A percentile compares a stretch with the other conserved stretches of the same genome.
These are phyloP conservation scores for Kodamaea jinghongensis DNA, from an alignment of 805 yeast species.

Conservation along the genomic window DNA sequence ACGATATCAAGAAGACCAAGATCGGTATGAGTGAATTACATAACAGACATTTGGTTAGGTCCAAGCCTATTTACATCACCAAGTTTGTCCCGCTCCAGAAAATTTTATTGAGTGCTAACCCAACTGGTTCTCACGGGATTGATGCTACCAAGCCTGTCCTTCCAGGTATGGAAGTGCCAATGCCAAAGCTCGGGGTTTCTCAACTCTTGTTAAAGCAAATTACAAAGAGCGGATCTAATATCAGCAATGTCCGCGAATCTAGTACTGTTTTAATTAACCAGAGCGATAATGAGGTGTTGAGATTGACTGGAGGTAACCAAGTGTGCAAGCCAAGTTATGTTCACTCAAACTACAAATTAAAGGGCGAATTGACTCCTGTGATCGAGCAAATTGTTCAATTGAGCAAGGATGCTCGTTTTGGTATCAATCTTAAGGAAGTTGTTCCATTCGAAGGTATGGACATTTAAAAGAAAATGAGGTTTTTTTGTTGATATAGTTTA, in stretches of 20 bases:
- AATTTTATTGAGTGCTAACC: constrained; percentile 60
- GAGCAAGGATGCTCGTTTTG: constrained; percentile 66
- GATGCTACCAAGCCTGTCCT: constrained; percentile 65
- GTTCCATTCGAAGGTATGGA: constrained; percentile 9
- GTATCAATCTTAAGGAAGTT: constrained; percentile 57
- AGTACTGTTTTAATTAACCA: constrained; percentile 64
- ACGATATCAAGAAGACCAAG: constrained; percentile 49
- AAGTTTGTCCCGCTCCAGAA: constrained; percentile 70
- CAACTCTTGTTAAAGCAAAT: constrained; percentile 65
- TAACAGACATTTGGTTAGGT: constrained; percentile 74
- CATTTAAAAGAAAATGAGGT: too few relatives aligned
- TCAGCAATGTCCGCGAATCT: constrained; percentile 62
- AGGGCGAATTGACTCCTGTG: constrained; percentile 44
- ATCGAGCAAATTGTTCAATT: constrained; percentile 56
- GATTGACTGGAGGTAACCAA: constrained; percentile 77
- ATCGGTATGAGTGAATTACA: constrained; percentile 77
- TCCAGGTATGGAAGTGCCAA: constrained; percentile 73
- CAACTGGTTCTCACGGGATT: constrained; percentile 64
- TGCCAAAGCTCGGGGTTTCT: constrained; percentile 71
- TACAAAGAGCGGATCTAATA: constrained; percentile 44
- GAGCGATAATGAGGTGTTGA: constrained; percentile 55
- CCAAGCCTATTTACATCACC: constrained; percentile 70
- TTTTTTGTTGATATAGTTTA: background rate
- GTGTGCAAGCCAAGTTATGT: constrained; percentile 80
- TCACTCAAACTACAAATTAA: constrained; percentile 70